Evolutionary conservation across 2,329 filamentous ascomycete genomes (phyloP), one percentile per base, ranked within the genome.

Genomic region (Nannizziopsis arthrosporioides): DNA sequence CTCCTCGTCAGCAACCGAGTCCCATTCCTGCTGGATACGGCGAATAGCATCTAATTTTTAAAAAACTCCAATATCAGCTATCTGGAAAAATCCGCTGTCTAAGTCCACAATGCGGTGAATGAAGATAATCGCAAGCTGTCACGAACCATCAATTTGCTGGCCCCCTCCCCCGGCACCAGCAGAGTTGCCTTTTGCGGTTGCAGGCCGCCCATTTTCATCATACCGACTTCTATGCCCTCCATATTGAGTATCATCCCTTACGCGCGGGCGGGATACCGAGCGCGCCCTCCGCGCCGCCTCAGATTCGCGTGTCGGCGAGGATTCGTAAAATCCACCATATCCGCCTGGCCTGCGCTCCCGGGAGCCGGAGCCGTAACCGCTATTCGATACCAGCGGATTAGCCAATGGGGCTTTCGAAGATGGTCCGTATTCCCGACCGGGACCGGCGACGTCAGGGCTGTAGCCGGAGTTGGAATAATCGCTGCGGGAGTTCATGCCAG

Each of bases 1-100:
- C 61, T 92, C 83, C 53, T 83, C 82, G 57, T 84, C 77, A 54
- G 85, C 86, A 84, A 98, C 92, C 56, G 88, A 84, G 38, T 85
- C 83, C 90, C 92, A 98, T 61, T 94, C 87, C 49, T 77, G 71
- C 62, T 89, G 82, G 60, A 98, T 94, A 56, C 85, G 81, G 55
- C 86, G 81, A 42, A 96, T 73, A 1, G 94, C 72, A 53, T 77
- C 76, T 73, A 27, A 7, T 27, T 7, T 7, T 27, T 7, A 27
- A 27, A 27, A 27, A 27, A 3, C 3, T 4, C 22, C 22, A 7
- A 7, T 27, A 4, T 7, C 22, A 27, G 22, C 7, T 7, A 27
- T 27, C 22, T 27, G 22, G 22, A 27, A 27, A 7, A 27, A 27
- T 7, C 3, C 22, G 22, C 22, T 4, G 7, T 27, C 22, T 7